A percentile compares a stretch with the other conserved stretches of the same genome.
These are phyloP conservation scores for Cephalotrichum gorgonifer DNA, from an alignment of 2,329 filamentous ascomycete genomes.

Conservation along the genomic window DNA sequence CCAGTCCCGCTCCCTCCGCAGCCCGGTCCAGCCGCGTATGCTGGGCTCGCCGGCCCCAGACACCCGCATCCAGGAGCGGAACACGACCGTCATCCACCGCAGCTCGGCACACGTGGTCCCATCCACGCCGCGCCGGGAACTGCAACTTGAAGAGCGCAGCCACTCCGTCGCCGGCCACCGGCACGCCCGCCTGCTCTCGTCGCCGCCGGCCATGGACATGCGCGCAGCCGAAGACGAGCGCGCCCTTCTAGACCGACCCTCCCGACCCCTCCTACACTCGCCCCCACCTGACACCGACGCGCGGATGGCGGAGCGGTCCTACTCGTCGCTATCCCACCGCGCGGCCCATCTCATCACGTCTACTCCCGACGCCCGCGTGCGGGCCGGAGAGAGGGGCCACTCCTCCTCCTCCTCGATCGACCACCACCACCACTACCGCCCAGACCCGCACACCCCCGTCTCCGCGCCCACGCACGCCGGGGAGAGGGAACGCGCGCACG, in stretches of 20 bases:
- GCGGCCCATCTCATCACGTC: background rate
- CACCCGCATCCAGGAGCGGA: background rate
- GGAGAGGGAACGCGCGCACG: background rate
- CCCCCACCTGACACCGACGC: background rate
- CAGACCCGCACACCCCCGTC: background rate
- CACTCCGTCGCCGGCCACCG: background rate
- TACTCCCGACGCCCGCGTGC: slow-evolving; percentile 7
- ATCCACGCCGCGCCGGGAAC: background rate
- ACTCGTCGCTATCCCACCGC: background rate
- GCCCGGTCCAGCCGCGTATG: background rate
- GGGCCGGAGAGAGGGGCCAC: background rate
- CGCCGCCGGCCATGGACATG: background rate
- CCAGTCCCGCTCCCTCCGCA: background rate
- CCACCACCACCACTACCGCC: background rate
- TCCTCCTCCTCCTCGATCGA: background rate
- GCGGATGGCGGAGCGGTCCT: background rate
- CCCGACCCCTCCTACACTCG: background rate
- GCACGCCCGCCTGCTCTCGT: background rate
- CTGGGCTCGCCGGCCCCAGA: background rate
- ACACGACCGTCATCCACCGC: background rate
- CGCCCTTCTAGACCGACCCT: no score
- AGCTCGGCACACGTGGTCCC: background rate
- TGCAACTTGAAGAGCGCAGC: background rate
- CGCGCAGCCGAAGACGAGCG: no score
- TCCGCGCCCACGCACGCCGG: background rate